A percentile compares a stretch with the other conserved stretches of the same genome.
phyloP scores from a whole-genome alignment of 441 rosid genomes.

The Euphorbia celastroides region DNA sequence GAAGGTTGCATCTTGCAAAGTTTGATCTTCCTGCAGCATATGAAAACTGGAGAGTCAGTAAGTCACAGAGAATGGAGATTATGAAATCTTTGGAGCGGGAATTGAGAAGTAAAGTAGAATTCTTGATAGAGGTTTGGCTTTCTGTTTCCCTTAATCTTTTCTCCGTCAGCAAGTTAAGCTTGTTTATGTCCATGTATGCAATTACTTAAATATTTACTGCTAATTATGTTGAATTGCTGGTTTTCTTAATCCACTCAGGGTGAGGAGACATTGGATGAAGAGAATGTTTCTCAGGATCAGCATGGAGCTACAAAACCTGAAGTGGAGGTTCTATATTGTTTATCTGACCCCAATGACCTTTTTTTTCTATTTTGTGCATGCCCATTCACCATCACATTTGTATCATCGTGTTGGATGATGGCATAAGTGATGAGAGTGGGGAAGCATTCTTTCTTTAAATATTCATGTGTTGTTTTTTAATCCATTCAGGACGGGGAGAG shows the following conservation, averaged over 20 bases:
- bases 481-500: slow-evolving; percentile 15
- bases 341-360: not conserved
- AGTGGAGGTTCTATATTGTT: slow-evolving; percentile 25
- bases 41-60: slow-evolving; percentile 57
- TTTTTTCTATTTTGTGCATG: not conserved
- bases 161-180: not conserved
- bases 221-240: not conserved
- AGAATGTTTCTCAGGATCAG: slow-evolving; percentile 6
- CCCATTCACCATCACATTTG: not conserved
- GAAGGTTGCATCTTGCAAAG: slow-evolving; percentile 59
- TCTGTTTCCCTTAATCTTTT: slow-evolving; percentile 10
- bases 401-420: slow-evolving; percentile 5
- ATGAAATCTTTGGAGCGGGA: slow-evolving; percentile 57
- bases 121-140: slow-evolving; percentile 46
- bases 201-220: not conserved
- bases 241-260: slow-evolving; percentile 13
- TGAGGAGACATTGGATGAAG: slow-evolving; percentile 1
- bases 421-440: not conserved
- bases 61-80: slow-evolving; percentile 46
- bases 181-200: not conserved
- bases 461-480: slow-evolving; percentile 11
- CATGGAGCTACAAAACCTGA: slow-evolving; percentile 19
- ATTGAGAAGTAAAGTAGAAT: slow-evolving; percentile 39
- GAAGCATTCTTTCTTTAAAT: not conserved
- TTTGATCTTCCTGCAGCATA: slow-evolving; percentile 70